Percentiles rank a stretch among this genome's conserved stretches.
Conservation (phyloP, 2,329 filamentous ascomycete genomes). For the Teratosphaeria epicoccoides region DNA sequence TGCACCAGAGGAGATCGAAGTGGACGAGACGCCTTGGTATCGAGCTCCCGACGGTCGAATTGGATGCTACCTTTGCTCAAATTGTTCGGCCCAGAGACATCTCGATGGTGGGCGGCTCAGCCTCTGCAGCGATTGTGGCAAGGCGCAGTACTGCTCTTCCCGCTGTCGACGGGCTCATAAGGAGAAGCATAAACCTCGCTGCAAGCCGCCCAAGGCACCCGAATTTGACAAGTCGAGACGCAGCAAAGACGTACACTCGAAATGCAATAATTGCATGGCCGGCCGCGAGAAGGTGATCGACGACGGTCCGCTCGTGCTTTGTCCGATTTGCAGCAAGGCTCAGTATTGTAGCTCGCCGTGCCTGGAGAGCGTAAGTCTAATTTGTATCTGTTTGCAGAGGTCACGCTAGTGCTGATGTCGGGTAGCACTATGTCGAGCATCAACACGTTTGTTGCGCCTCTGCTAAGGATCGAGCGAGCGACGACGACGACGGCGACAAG, state of each 20-base stretch:
- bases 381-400: neutral
- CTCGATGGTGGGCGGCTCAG: neutral
- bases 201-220: neutral
- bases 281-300: neutral
- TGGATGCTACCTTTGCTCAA: neutral
- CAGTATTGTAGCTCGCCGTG: neutral
- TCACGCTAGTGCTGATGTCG: neutral
- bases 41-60: neutral
- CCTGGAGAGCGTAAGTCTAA: neutral
- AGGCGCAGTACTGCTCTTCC: neutral
- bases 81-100: neutral
- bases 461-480: neutral
- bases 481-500: neutral
- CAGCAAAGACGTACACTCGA: neutral
- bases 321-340: neutral
- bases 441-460: neutral
- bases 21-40: neutral
- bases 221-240: neutral
- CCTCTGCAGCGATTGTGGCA: neutral
- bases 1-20: neutral
- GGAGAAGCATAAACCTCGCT: neutral
- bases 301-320: neutral
- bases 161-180: neutral
- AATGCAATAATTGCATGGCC: neutral
- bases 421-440: neutral